Base-by-base conservation (phyloP, 2,329 filamentous ascomycete species). In the Pestalotiopsis sp. region DNA sequence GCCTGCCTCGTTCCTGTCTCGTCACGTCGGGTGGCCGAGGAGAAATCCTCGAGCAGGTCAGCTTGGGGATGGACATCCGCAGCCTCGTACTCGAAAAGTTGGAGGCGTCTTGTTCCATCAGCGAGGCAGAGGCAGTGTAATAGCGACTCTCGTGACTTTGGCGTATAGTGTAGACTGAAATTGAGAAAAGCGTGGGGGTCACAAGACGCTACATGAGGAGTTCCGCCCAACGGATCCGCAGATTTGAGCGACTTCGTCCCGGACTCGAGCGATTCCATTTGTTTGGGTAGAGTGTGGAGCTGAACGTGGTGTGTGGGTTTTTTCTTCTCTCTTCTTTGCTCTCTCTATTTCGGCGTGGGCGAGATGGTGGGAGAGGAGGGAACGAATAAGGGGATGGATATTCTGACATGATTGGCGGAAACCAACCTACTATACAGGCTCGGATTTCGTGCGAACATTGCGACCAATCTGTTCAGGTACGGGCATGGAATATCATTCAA, bases 291-390 rank as follows among this genome's bases (percentile, higher is more conserved):
- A 27, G 2, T 57, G 64, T 60, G 64, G 64, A 66, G 64, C 56
- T 13, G 58, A 66, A 66, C 64, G 64, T 66, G 64, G 64, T 61
- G 64, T 27, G 64, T 60, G 64, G 64, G 52, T 27, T 62, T 62
- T 39, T 62, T 59, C 25, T 59, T 13, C 23, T 5, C 27, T n/a
- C 45, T 52, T 17, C 17, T 45, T 45, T 6, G 41, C 41, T 14
- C 45, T 9, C 45, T 52, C 45, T n/a, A 12, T 36, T 38, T 63
- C 25, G 31, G 25, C 45, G 31, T 38, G 63, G 45, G 63, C 49
- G 39, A 66, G 25, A 57, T 36, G 31, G 31, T 36, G 31, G 23
- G n/a, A 57, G 23, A 11, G 7, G 17, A 31, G 12, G 41, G n/a
- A 57, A 36, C 39, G 20, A 45, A 25, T 25, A 39, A 20, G 39